These are phyloP conservation scores for Cyberlindnera lachancei DNA, from an alignment of 805 yeast species.

Conservation along the genomic window DNA sequence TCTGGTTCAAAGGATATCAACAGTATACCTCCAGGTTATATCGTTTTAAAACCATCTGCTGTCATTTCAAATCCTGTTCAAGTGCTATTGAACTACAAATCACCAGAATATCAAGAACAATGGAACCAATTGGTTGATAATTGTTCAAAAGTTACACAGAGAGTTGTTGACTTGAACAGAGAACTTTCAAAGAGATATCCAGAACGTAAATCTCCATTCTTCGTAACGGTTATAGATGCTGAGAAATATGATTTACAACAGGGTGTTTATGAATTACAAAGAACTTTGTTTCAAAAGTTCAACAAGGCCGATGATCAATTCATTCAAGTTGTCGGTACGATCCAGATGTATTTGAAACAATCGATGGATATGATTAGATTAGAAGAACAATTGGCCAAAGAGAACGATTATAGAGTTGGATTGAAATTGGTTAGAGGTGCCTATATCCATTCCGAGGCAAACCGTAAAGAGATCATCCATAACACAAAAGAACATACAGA, in stretches of 20 bases:
- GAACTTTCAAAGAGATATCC: constrained; percentile 46
- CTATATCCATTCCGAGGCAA: constrained; percentile 81
- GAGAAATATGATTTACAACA: constrained; percentile 83
- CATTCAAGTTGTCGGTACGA: constrained; percentile 76
- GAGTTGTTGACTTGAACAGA: constrained; percentile 45
- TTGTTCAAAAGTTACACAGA: constrained; percentile 56
- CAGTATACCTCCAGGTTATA: constrained; percentile 81
- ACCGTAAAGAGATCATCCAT: constrained; percentile 68
- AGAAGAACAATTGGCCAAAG: constrained; percentile 61
- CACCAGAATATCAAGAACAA: constrained; percentile 40
- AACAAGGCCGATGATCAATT: constrained; percentile 51
- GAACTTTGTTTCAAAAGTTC: constrained; percentile 66
- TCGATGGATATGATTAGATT: constrained; percentile 51
- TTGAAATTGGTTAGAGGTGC: constrained; percentile 94
- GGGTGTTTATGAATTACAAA: constrained; percentile 87
- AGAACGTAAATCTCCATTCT: constrained; percentile 60
- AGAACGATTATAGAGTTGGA: constrained; percentile 62
- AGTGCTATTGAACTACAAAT: constrained; percentile 53
- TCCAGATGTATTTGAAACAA: constrained; percentile 84
- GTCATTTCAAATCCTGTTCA: constrained; percentile 69
- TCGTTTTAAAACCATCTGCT: constrained; percentile 92
- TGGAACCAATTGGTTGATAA: constrained; percentile 59
- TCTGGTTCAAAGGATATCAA: constrained; percentile 39
- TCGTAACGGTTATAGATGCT: constrained; percentile 81
- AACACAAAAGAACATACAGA: constrained; percentile 78